Evolutionary conservation across 495 filamentous ascomycete genomes (phyloP), one percentile per base, ranked within the genome.

Genomic region (Sordaria brevicollis): DNA sequence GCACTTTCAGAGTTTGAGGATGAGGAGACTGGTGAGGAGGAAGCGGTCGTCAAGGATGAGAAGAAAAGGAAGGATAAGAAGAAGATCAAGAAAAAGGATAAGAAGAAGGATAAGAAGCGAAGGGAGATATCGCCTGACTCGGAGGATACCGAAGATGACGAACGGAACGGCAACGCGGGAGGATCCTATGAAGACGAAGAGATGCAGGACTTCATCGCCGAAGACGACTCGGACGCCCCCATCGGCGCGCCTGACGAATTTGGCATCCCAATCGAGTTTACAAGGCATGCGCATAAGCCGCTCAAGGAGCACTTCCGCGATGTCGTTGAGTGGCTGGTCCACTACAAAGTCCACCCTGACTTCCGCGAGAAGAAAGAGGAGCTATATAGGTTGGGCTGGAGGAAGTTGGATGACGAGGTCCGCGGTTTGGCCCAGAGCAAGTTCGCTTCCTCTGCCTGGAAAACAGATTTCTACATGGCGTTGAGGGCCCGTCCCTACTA

Each of bases 301-400:
- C 77, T 89, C 0, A 89, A 90, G 67, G 89, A 93, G 35, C 89
- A 93, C 69, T 96, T 97, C 80, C 88, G 87, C 41, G 86, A 89
- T 73, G 91, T 87, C 0, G 82, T 97, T 1, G 91, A 92, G 77
- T 96, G 92, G 92, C 89, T 94, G 78, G 88, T 96, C 2, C 87
- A 84, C 35, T 80, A 79, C 74, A 88, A 90, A 70, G 81, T 97
- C 43, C 90, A 94, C 72, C 92, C 92, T 2, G 88, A 85, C 0
- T 96, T 94, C 73, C 13, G 69, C 9, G 75, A 76, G 41, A 80
- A 85, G 21, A 80, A 85, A 2, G 88, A 92, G 68, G 79, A 83
- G 3, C 79, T 93, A 10, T 97, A 93, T 73, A 70, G 81, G 31
- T 83, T 92, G 31, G 89, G 92, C 0, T 94, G 94, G 79, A 78